These are phyloP conservation scores for Leccinum disarticulatum DNA, from an alignment of 768 basidiomycete species.

Conservation along the genomic window DNA sequence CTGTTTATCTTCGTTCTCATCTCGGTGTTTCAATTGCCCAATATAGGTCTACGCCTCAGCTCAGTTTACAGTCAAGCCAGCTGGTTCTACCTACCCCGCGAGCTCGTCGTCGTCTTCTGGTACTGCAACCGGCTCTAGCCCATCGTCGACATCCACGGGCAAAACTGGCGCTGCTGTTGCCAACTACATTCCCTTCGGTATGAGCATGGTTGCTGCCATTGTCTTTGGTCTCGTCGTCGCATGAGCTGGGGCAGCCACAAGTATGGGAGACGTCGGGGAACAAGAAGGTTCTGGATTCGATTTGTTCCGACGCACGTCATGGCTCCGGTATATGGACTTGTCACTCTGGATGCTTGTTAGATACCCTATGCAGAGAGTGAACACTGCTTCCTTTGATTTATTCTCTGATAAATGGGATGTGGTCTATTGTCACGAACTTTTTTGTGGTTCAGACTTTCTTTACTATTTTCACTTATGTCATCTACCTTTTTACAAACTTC, in stretches of 20 bases:
- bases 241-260: conserved; percentile 9
- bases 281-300: background rate
- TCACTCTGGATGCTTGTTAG: conserved; percentile 6
- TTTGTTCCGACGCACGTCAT: background rate
- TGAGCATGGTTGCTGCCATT: conserved; percentile 32
- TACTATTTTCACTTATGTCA: background rate
- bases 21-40: background rate
- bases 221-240: conserved; percentile 29
- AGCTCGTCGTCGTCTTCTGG: conserved; percentile 30
- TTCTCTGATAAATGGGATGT: background rate
- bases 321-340: conserved; percentile 1
- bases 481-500: background rate
- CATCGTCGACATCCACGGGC: conserved; percentile 16
- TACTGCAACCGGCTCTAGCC: conserved; percentile 22
- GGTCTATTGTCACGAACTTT: background rate
- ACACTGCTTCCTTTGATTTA: background rate
- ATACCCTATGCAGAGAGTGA: conserved; percentile 21
- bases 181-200: conserved; percentile 28
- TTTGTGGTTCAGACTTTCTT: background rate
- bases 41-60: conserved; percentile 58
- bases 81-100: conserved; percentile 52
- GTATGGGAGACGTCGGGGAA: background rate
- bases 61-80: conserved; percentile 60
- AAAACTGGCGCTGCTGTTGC: conserved; percentile 12
- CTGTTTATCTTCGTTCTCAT: background rate